Evolutionary conservation across 768 basidiomycete species (phyloP), one percentile per base, ranked within the genome.

Genomic region (Suillus occidentalis): DNA sequence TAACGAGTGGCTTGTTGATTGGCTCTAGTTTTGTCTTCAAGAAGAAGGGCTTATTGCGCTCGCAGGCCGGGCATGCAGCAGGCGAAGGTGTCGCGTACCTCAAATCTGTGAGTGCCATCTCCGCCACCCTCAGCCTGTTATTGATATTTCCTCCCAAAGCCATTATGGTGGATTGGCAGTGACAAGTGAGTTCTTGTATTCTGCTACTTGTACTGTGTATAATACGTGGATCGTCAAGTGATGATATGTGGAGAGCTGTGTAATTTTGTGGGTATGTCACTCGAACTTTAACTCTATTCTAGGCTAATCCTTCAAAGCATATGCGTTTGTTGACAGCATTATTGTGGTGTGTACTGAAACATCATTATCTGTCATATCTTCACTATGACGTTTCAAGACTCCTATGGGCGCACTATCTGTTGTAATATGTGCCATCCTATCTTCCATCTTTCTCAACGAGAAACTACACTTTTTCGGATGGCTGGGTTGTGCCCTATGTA

Each of bases 401-500:
- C 97, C 97, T 3, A 86, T 99, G 70, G 97, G 97, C 50, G 95
- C 97, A 9, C 85, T 99, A 63, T 95, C 95, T 22, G 97, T 99
- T 69, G 97, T 99, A 68, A 83, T 99, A 68, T 97, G 90, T 75
- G 95, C 96, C 59, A 91, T 97, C 40, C 80, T 98, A 20, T 96
- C 96, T 8, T 95, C 94, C 37, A 82, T 97, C 68, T 93, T 99
- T 80, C 89, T 99, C 71, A 88, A 96, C 57, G 97, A 98, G 76
- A 93, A 83, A 62, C 85, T 99, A 92, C 89, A 92, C 42, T 94
- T 98, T 78, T 99, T 99, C 74, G 97, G 97, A 58, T 98, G 96
- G 95, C 82, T 99, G 67, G 97, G 95, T 22, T 97, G 95, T 76
- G 85, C 80, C 18, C 84, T 99, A 20, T 97, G 94, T 78, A 94